phyloP scores from a whole-genome alignment of 2,329 filamentous ascomycete genomes.

The Sclerotinia trifoliorum region DNA sequence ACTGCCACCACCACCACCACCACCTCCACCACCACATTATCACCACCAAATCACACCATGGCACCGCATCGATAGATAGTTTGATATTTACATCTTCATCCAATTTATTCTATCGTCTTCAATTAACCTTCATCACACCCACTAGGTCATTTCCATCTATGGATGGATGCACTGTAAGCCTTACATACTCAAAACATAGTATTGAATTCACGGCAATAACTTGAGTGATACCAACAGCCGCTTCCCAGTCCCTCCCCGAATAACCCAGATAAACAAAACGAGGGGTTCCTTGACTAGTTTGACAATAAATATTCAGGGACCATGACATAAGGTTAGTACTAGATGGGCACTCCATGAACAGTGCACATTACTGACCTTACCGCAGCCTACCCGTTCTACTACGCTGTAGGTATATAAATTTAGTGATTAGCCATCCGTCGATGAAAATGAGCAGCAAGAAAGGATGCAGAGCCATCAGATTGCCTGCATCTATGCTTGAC shows the following conservation, averaged over 20 bases:
- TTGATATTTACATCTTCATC: no score
- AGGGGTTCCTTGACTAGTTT: background rate
- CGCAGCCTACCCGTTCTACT: background rate
- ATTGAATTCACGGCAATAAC: background rate
- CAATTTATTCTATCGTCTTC: background rate
- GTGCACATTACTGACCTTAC: background rate
- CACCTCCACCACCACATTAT: no score
- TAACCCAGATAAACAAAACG: background rate
- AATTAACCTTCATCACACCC: background rate
- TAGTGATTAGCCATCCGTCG: background rate
- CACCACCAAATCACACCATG: no score
- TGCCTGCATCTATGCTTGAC: background rate
- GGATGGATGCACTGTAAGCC: background rate
- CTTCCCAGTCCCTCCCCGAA: background rate
- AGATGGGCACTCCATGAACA: conserved; percentile 2
- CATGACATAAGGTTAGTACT: background rate
- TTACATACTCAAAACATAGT: background rate
- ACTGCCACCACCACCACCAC: no score
- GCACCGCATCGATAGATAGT: no score
- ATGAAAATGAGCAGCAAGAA: background rate
- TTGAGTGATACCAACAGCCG: background rate
- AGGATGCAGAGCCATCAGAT: background rate
- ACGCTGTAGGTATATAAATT: background rate
- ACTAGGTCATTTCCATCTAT: background rate
- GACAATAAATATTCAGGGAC: background rate